Conservation (phyloP, 768 basidiomycete species). For the Nidularia pulvinata region DNA sequence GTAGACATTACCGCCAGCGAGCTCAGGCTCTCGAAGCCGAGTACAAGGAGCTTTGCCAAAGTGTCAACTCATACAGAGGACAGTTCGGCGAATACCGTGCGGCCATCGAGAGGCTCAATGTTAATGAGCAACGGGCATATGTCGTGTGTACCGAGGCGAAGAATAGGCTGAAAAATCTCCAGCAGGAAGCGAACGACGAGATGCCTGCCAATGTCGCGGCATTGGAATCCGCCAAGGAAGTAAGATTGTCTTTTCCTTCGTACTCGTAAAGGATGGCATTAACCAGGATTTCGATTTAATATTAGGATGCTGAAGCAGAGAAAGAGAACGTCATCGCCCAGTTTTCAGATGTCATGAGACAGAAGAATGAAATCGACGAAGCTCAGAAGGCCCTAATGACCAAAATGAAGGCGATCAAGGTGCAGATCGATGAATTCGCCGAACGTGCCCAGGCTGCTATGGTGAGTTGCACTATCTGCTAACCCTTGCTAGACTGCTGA, state of each 20-base stretch:
- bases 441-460: constrained; percentile 34
- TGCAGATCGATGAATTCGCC: constrained; percentile 50
- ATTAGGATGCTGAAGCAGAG: constrained; percentile 56
- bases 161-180: constrained; percentile 33
- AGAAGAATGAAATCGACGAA: constrained; percentile 46
- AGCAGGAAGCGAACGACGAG: constrained; percentile 68
- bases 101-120: neutral
- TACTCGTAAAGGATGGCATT: neutral
- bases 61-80: neutral
- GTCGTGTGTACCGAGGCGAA: constrained; percentile 25
- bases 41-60: constrained; percentile 17
- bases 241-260: constrained; percentile 19
- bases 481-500: neutral
- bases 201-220: constrained; percentile 63
- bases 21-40: constrained; percentile 35
- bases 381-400: constrained; percentile 39
- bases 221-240: constrained; percentile 53
- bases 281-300: neutral
- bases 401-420: constrained; percentile 44
- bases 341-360: constrained; percentile 39
- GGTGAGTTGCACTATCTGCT: constrained; percentile 31
- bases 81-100: neutral
- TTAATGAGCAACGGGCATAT: constrained; percentile 22
- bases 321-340: constrained; percentile 47
- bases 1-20: constrained; percentile 46